Base-by-base conservation (phyloP, 768 basidiomycete species). In the Boletus eberwhitei region DNA sequence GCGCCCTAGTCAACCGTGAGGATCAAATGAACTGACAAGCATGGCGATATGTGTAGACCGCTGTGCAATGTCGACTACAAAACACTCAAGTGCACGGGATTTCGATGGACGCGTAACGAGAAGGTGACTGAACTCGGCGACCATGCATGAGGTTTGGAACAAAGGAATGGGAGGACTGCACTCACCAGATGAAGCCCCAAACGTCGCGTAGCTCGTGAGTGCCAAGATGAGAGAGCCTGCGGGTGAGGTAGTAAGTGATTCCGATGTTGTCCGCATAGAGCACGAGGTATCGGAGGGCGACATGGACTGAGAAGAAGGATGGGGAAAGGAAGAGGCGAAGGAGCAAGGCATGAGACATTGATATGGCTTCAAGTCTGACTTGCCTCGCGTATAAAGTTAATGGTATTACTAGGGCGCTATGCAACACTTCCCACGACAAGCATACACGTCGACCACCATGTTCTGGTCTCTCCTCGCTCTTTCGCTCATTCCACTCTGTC, bases 1-100 rank as follows among this genome's bases (percentile, higher is more conserved):
- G 60, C 16, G 46, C 21, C 22, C 51, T 55, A 40, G 38, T 50
- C 50, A 57, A 59, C 31, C 19, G 41, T 56, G 35, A 60, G 44
- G 59, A 67, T 54, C 55, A 57, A 49, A 62, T 35, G 34, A 44
- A 85, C 95, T 73, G 65, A 97, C 96, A 58, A 95, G 83, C 82
- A 99, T 89, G 51, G 94, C 93, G 49, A 98, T 84, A 71, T 98
- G 97, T 0, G 95, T 94, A 34, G 93, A 96, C 61, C 87, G 85
- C 67, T 93, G 89, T 5, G 89, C 88, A 52, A 87, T 80, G 50
- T 95, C 89, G 29, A 95, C 81, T 38, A 99, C 88, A 68, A 98
- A 98, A 58, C 86, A 88, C 73, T 99, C 96, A 47, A 99, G 78
- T 14, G 97, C 97, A 49, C 89, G 83, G 2, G 94, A 97, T 64